Evolutionary conservation across 331 rosid genomes (phyloP).

Genomic region (Quercus lobata): DNA sequence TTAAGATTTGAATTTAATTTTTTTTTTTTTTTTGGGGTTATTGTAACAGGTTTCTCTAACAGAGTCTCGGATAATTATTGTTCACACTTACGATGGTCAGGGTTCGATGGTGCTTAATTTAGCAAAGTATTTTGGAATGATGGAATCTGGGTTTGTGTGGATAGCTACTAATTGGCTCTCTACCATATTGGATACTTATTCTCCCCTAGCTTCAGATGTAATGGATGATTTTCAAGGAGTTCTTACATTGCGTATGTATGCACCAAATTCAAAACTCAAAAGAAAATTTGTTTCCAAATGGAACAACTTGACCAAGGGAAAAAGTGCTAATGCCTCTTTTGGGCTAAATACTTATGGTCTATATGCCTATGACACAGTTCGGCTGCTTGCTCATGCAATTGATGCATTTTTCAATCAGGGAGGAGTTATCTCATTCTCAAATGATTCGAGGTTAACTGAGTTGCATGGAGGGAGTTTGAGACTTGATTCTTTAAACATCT

Average conservation of each 20-base stretch:
- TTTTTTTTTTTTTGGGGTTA: rapidly evolving
- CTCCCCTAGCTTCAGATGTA: conserved; percentile 35
- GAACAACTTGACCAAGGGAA: conserved; percentile 59
- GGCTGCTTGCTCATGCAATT: conserved; percentile 79
- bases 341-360: conserved; percentile 57
- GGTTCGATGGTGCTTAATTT: conserved; percentile 47
- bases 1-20: too few relatives aligned
- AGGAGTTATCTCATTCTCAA: conserved; percentile 63
- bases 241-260: conserved; percentile 56
- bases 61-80: conserved; percentile 72
- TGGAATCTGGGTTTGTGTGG: conserved; percentile 87
- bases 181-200: conserved; percentile 45
- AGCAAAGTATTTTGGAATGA: conserved; percentile 79
- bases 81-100: conserved; percentile 41
- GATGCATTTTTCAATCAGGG: conserved; percentile 74
- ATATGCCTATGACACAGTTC: conserved; percentile 87
- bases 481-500: conserved; percentile 69
- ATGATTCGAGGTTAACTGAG: conserved; percentile 42
- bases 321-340: conserved; percentile 14
- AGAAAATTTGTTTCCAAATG: conserved; percentile 68
- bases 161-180: conserved; percentile 76
- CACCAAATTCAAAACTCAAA: conserved; percentile 63
- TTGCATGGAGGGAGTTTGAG: conserved; percentile 28
- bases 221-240: conserved; percentile 72
- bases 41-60: conserved; percentile 41